Percentiles rank a stretch among this genome's conserved stretches.
Evolutionary conservation across 2,329 filamentous ascomycete genomes (phyloP).

Genomic region (Phaeosphaeriaceae sp.): DNA sequence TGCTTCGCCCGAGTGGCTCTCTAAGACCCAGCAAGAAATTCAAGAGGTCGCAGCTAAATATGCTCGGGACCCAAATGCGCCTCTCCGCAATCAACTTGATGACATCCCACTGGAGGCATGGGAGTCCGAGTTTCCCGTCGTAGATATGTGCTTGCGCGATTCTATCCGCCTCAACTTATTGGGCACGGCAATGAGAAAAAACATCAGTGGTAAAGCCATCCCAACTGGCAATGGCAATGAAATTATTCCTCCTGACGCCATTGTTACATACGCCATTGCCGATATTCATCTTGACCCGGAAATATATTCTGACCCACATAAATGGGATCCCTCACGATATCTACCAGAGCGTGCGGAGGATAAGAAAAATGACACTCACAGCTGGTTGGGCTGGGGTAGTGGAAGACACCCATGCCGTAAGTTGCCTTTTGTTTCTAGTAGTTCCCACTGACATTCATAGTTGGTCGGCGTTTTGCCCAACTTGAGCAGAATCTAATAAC

Average conservation of each 20-base stretch:
- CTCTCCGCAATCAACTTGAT: slow-evolving; percentile 49
- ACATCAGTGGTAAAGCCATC: slow-evolving; percentile 55
- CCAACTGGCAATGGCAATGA: slow-evolving; percentile 53
- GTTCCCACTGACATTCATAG: slow-evolving; percentile 15
- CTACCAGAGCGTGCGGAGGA: slow-evolving; percentile 57
- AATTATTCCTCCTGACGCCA: slow-evolving; percentile 58
- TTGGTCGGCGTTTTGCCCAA: slow-evolving; percentile 58
- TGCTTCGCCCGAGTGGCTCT: slow-evolving; percentile 53
- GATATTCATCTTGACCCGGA: slow-evolving; percentile 58
- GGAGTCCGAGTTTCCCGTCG: slow-evolving; percentile 61
- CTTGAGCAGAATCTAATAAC: slow-evolving; percentile 59
- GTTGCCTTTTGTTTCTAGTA: slow-evolving; percentile 9
- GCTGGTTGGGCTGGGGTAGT: slow-evolving; percentile 47
- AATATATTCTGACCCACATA: slow-evolving; percentile 57
- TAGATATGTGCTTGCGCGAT: slow-evolving; percentile 61
- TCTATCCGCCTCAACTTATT: slow-evolving; percentile 59
- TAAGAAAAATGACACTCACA: slow-evolving; percentile 46
- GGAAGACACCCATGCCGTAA: slow-evolving; percentile 53
- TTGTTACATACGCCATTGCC: slow-evolving; percentile 54
- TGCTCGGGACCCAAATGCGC: slow-evolving; percentile 41
- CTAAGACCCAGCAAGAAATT: slow-evolving; percentile 56
- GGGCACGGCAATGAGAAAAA: slow-evolving; percentile 60
- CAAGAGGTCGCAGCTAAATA: slow-evolving; percentile 54
- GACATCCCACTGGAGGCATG: slow-evolving; percentile 59
- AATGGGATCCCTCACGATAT: slow-evolving; percentile 61